These are phyloP conservation scores for Pterocarpus macrocarpus DNA, from an alignment of 306 rosid genomes.

Conservation along the genomic window DNA sequence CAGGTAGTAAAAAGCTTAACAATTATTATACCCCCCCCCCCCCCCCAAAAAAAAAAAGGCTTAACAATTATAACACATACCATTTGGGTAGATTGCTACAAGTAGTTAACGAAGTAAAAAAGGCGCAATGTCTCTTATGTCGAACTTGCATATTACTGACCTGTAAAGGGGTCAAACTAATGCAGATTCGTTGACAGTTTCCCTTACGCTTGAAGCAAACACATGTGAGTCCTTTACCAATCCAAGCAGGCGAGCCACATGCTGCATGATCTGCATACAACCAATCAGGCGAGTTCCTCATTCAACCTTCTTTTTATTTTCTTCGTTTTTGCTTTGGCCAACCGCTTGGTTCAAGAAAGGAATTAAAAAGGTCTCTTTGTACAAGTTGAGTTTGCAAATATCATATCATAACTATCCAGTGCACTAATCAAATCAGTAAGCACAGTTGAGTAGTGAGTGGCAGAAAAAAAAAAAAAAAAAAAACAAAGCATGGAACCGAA, in stretches of 20 bases:
- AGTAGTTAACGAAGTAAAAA: background rate
- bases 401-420: background rate
- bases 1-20: background rate
- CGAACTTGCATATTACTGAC: conserved; percentile 41
- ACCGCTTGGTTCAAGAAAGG: conserved; percentile 21
- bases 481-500: conserved; percentile 15
- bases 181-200: conserved; percentile 66
- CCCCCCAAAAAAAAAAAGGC: no score
- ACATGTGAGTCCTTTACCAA: conserved; percentile 86
- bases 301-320: conserved; percentile 22
- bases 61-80: background rate
- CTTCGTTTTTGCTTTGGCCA: background rate
- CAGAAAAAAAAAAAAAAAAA: background rate
- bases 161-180: conserved; percentile 79
- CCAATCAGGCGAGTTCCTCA: conserved; percentile 52
- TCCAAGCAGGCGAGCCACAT: conserved; percentile 75
- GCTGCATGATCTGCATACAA: conserved; percentile 69
- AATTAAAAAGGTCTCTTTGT: background rate
- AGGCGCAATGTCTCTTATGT: background rate
- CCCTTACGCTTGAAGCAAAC: conserved; percentile 93
- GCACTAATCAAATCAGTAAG: background rate
- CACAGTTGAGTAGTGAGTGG: conserved; percentile 5
- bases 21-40: background rate
- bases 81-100: background rate
- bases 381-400: background rate